Evolutionary conservation across 176 grass and related monocot genomes (phyloP), one percentile per base, ranked within the genome.

Genomic region (Bromus sterilis): DNA sequence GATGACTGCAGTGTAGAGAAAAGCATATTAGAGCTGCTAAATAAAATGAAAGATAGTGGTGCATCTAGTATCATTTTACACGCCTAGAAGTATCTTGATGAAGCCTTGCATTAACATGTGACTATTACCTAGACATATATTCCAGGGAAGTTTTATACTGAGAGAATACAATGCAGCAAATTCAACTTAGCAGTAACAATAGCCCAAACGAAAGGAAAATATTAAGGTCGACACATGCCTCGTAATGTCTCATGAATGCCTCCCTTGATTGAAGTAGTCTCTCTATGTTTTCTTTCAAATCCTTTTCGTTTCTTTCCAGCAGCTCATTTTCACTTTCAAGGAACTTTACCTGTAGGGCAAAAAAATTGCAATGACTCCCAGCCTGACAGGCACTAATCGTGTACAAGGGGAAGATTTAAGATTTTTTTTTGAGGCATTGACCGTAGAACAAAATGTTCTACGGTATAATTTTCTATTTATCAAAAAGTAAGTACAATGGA

Each of bases 311-410:
- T 65, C 67, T 82, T 28, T 82, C 80, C 41, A 94, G 87, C 46
- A 86, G 82, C 28, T 91, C 89, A 41, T 91, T 97, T 76, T 94
- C 91, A 28, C 81, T 89, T 80, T 91, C 89, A 44, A 97, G 89
- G 53, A 82, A 91, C 18, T 94, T 91, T 40, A 97, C 78, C 94
- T 94, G 84, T 13, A 67, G 37, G 86, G 37, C 60, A 46, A 21
- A 64, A 57, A 23, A 4, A 34, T 49, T 61, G 39, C 46, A 80
- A 51, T 13, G 26, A 37, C n/a, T 28, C 55, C 80, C 32, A 42
- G 62, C 14, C 8, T 18, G 26, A 62, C 14, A 81, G 39, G 37
- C 53, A 23, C 4, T 76, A 64, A 67, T 31, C 39, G 33, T 8
- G 28, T 29, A 33, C 40, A 46, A 23, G 11, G 29, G 18, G 40